phyloP scores from a whole-genome alignment of 1,139 yeast genomes.

The Scheffersomyces stambukii region DNA sequence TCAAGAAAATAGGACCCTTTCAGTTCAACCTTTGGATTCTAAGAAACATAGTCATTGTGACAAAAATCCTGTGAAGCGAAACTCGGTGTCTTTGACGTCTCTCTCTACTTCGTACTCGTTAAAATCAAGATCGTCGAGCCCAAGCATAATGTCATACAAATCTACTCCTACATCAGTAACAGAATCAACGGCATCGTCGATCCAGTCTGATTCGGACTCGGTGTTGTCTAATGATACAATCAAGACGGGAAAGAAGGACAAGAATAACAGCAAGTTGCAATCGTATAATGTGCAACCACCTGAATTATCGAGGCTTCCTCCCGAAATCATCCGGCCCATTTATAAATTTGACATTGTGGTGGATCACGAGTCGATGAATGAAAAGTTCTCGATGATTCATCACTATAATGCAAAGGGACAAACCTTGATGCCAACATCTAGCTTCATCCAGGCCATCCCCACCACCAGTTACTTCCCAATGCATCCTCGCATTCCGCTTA shows the following conservation, averaged over 20 bases:
- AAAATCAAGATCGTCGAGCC: slow-evolving; percentile 40
- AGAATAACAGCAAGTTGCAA: slow-evolving; percentile 3
- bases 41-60: too few relatives aligned
- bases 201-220: slow-evolving; percentile 26
- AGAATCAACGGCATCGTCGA: slow-evolving; percentile 31
- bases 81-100: slow-evolving; percentile 38
- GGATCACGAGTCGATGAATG: slow-evolving; percentile 40
- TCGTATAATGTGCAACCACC: slow-evolving; percentile 33
- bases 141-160: slow-evolving; percentile 39
- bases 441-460: slow-evolving; percentile 1
- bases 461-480: slow-evolving; percentile 14
- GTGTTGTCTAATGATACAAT: slow-evolving; percentile 8
- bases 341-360: slow-evolving; percentile 45
- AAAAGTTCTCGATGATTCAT: slow-evolving; percentile 23
- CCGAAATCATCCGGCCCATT: slow-evolving; percentile 44
- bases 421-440: slow-evolving; percentile 2
- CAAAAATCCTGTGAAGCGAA: slow-evolving; percentile 13
- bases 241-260: slow-evolving; percentile 1
- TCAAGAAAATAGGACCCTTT: slow-evolving; percentile 4
- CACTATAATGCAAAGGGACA: slow-evolving; percentile 7
- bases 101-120: slow-evolving; percentile 31
- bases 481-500: slow-evolving; percentile 30
- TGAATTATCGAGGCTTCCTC: slow-evolving; percentile 40
- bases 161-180: slow-evolving; percentile 40
- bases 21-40: slow-evolving; percentile 1